A percentile compares a stretch with the other conserved stretches of the same genome.
Conservation (phyloP, 2,329 filamentous ascomycete species). For the Alternaria sp. region DNA sequence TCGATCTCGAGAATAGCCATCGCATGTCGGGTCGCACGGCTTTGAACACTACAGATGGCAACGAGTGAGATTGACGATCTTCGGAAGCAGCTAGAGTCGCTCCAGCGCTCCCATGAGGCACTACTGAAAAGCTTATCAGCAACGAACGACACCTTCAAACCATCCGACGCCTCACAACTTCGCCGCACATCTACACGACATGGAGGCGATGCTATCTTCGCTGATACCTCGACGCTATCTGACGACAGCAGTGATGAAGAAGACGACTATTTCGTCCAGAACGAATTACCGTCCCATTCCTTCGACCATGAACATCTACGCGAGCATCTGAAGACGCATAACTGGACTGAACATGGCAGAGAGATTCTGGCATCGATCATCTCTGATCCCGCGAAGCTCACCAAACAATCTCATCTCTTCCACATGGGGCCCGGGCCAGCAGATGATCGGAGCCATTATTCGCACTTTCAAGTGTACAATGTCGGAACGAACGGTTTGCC, state of each 20-base stretch:
- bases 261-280: constrained; percentile 49
- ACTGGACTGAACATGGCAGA: constrained; percentile 51
- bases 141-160: constrained; percentile 37
- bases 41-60: constrained; percentile 27
- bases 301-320: constrained; percentile 55
- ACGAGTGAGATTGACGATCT: constrained; percentile 40
- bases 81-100: constrained; percentile 40
- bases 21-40: not conserved
- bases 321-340: constrained; percentile 53
- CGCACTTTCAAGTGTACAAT: constrained; percentile 66
- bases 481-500: constrained; percentile 57
- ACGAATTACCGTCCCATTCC: constrained; percentile 47
- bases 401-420: constrained; percentile 54
- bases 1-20: not conserved
- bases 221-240: constrained; percentile 44
- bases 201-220: constrained; percentile 36
- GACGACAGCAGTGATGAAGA: constrained; percentile 46
- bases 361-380: constrained; percentile 53
- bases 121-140: constrained; percentile 37
- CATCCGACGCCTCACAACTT: constrained; percentile 29
- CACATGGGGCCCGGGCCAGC: constrained; percentile 49
- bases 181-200: constrained; percentile 30
- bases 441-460: constrained; percentile 52
- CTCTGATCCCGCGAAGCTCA: constrained; percentile 52
- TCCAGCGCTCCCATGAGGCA: constrained; percentile 41